Evolutionary conservation across 176 grass and related monocot species (phyloP).

Genomic region (Aegilops bicornis): DNA sequence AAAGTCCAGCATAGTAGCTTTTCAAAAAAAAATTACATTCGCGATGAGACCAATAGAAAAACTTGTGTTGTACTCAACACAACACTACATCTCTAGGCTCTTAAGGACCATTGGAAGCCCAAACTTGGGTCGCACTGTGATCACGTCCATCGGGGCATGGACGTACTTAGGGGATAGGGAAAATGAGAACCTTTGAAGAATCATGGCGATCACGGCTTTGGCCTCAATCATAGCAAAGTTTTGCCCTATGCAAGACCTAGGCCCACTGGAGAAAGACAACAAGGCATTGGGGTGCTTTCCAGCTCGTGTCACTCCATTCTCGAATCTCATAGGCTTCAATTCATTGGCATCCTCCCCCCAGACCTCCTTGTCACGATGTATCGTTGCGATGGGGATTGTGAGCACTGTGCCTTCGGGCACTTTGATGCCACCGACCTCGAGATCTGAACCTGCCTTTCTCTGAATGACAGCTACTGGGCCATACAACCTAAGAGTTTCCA

Average conservation of each 20-base stretch:
- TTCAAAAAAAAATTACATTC: no score
- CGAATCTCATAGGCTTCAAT: slow-evolving; percentile 50
- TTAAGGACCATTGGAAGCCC: slow-evolving; percentile 41
- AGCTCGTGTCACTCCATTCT: slow-evolving; percentile 35
- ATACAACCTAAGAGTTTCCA: slow-evolving; percentile 37
- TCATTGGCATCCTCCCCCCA: slow-evolving; percentile 46
- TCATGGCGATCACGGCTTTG: slow-evolving; percentile 37
- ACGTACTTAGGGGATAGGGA: slow-evolving; percentile 37
- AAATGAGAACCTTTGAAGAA: slow-evolving; percentile 50
- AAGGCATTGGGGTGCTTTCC: slow-evolving; percentile 38
- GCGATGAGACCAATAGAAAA: neutral
- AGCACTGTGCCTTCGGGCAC: slow-evolving; percentile 6
- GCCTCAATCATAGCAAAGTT: slow-evolving; percentile 57
- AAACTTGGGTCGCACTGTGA: slow-evolving; percentile 29
- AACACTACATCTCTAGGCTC: neutral
- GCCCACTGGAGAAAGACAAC: slow-evolving; percentile 37
- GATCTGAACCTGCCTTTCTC: neutral
- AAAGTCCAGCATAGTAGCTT: no score
- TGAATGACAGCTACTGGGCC: neutral
- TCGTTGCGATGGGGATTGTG: slow-evolving; percentile 16
- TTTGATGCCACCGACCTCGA: slow-evolving; percentile 16
- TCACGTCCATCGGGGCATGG: slow-evolving; percentile 11
- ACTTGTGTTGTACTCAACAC: neutral
- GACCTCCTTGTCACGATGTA: slow-evolving; percentile 37
- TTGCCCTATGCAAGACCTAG: slow-evolving; percentile 49